A percentile compares a stretch with the other conserved stretches of the same genome.
These are phyloP conservation scores for Schwanniomyces pseudopolymorphus DNA, from an alignment of 805 yeast species.

Conservation along the genomic window DNA sequence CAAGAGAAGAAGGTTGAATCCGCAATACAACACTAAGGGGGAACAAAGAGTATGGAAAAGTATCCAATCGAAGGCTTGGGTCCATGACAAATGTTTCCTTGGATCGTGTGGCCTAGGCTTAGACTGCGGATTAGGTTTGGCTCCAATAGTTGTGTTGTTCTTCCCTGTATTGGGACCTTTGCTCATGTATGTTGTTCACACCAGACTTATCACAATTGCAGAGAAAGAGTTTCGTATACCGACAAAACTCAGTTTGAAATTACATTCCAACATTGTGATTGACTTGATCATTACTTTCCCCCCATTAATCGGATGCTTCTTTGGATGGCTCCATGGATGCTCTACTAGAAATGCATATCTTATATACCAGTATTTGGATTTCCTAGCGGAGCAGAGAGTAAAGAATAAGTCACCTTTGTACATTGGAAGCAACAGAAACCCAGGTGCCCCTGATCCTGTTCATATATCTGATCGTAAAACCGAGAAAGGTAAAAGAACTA, in stretches of 20 bases:
- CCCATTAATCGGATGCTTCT: conserved; percentile 75
- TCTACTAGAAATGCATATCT: conserved; percentile 88
- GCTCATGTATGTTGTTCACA: conserved; percentile 76
- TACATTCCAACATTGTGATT: conserved; percentile 72
- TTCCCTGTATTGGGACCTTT: conserved; percentile 86
- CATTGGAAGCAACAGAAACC: conserved; percentile 11
- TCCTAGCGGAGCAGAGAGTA: conserved; percentile 17
- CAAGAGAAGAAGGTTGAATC: conserved; percentile 60
- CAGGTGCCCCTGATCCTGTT: background rate
- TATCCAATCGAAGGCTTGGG: conserved; percentile 81
- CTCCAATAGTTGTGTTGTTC: conserved; percentile 62
- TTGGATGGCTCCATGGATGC: conserved; percentile 81
- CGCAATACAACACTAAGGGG: conserved; percentile 43
- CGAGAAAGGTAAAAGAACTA: background rate
- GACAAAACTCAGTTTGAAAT: conserved; percentile 54
- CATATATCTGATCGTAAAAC: background rate
- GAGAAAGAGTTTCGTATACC: conserved; percentile 60
- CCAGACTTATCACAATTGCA: conserved; percentile 62
- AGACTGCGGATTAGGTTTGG: conserved; percentile 77
- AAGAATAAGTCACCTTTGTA: conserved; percentile 17
- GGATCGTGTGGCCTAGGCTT: conserved; percentile 67
- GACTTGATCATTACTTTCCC: conserved; percentile 76
- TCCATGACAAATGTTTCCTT: conserved; percentile 77
- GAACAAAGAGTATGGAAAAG: conserved; percentile 71
- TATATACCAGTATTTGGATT: conserved; percentile 45